A percentile compares a stretch with the other conserved stretches of the same genome.
Evolutionary conservation across 2,329 filamentous ascomycete species (phyloP).

Genomic region (Aureobasidium sp.): DNA sequence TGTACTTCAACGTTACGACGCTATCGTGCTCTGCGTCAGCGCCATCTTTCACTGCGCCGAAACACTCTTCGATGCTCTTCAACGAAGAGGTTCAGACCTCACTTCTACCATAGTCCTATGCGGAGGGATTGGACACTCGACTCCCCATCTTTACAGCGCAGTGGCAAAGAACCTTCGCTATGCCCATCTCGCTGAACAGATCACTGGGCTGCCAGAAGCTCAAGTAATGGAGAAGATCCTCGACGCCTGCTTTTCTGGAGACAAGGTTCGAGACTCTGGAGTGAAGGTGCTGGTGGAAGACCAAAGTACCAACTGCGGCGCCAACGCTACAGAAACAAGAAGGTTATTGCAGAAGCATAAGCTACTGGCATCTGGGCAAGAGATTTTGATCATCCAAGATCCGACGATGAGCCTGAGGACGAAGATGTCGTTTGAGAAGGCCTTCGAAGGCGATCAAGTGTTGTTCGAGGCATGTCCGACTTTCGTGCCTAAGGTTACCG

Average conservation of each 20-base stretch:
- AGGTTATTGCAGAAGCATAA: conserved; percentile 30
- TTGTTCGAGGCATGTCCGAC: conserved; percentile 29
- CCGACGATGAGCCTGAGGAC: conserved; percentile 42
- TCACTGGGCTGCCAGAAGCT: conserved; percentile 35
- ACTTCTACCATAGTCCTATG: conserved; percentile 36
- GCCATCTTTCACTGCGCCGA: conserved; percentile 33
- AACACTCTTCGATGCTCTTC: conserved; percentile 30
- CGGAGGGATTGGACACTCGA: conserved; percentile 43
- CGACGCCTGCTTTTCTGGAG: conserved; percentile 25
- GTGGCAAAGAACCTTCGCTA: conserved; percentile 30
- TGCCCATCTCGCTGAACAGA: conserved; percentile 22
- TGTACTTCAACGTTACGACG: conserved; percentile 20
- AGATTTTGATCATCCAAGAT: conserved; percentile 38
- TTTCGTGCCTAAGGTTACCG: conserved; percentile 26
- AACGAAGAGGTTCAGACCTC: conserved; percentile 24
- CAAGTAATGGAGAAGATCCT: conserved; percentile 34
- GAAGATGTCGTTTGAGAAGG: conserved; percentile 35
- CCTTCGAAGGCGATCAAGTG: conserved; percentile 25
- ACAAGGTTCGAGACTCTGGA: conserved; percentile 22
- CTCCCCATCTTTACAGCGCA: conserved; percentile 36
- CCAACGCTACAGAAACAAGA: conserved; percentile 35
- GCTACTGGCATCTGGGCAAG: conserved; percentile 20
- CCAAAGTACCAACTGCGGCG: conserved; percentile 41
- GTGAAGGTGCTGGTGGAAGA: conserved; percentile 37
- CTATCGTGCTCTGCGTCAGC: conserved; percentile 37